A percentile compares a stretch with the other conserved stretches of the same genome.
These are phyloP conservation scores for Hypoxylon sp. DNA, from an alignment of 2,329 filamentous ascomycete genomes.

Conservation along the genomic window DNA sequence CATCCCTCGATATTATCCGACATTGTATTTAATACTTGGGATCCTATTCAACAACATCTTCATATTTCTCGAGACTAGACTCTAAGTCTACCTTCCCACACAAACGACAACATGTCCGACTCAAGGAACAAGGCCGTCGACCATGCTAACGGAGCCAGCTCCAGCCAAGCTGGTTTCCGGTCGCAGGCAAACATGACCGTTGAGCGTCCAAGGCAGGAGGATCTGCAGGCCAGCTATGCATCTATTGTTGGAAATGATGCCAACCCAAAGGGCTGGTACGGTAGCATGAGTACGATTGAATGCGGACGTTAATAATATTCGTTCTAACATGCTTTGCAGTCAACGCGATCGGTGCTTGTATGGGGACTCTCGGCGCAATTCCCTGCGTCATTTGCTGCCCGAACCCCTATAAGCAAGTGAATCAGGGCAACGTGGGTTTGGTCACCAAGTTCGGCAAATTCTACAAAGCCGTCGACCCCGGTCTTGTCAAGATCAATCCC, in stretches of 20 bases:
- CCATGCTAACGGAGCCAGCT: conserved; percentile 39
- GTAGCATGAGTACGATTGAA: conserved; percentile 69
- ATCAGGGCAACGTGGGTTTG: conserved; percentile 93
- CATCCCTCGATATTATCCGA: background rate
- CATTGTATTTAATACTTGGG: conserved; percentile 11
- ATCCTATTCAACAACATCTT: conserved; percentile 1
- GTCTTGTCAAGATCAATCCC: conserved; percentile 97
- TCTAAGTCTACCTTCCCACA: conserved; percentile 4
- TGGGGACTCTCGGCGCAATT: conserved; percentile 87
- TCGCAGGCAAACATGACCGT: conserved; percentile 75
- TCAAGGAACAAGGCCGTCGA: conserved; percentile 47
- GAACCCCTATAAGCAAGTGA: conserved; percentile 94
- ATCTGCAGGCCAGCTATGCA: conserved; percentile 88
- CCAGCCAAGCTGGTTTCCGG: conserved; percentile 60
- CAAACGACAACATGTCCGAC: conserved; percentile 34
- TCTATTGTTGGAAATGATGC: conserved; percentile 74
- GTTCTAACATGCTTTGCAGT: conserved; percentile 61
- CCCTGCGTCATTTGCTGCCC: conserved; percentile 94
- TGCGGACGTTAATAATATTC: background rate
- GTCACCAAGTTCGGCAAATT: conserved; percentile 97
- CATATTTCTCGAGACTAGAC: conserved; percentile 4
- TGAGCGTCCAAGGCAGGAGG: conserved; percentile 83
- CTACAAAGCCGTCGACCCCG: conserved; percentile 95
- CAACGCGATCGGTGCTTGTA: conserved; percentile 78
- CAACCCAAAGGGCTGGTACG: conserved; percentile 88